These are phyloP conservation scores for Obba rivulosa DNA, from an alignment of 768 basidiomycete genomes.

Conservation along the genomic window DNA sequence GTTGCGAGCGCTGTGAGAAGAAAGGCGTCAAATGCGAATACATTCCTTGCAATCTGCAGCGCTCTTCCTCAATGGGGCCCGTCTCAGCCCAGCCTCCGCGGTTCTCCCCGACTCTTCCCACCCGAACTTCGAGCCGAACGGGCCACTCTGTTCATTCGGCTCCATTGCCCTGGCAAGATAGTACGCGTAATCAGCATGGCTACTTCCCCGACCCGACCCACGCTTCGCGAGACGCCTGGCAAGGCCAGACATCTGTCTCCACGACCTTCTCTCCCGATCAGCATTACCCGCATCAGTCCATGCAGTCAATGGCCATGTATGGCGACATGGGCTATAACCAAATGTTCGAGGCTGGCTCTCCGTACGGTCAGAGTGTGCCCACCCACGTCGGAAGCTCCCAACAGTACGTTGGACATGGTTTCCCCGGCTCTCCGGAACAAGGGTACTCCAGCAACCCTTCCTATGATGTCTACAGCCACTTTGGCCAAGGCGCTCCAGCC, in stretches of 20 bases:
- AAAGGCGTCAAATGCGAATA: constrained; percentile 35
- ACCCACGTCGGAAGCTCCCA: too few relatives aligned
- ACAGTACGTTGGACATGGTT: background rate
- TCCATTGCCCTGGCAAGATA: too few relatives aligned
- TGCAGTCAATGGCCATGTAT: background rate
- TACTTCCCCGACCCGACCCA: background rate
- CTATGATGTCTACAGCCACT: background rate
- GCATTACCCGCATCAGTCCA: background rate
- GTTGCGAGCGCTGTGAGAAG: constrained; percentile 38
- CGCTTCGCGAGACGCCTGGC: background rate
- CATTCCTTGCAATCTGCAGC: constrained; percentile 34
- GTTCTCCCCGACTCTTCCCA: too few relatives aligned
- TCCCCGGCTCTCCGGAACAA: background rate
- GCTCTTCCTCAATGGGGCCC: constrained; percentile 9
- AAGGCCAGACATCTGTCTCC: background rate
- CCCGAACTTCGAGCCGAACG: too few relatives aligned
- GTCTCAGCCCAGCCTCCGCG: too few relatives aligned
- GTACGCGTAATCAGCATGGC: background rate
- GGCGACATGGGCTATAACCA: background rate
- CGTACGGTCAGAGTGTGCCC: too few relatives aligned
- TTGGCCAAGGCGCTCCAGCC: background rate
- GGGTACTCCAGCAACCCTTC: background rate
- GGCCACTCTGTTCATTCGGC: too few relatives aligned
- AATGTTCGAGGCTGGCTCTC: background rate
- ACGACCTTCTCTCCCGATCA: background rate